Evolutionary conservation across 1,139 yeast genomes (phyloP), one percentile per base, ranked within the genome.

Genomic region (Blastobotrys serpentis): DNA sequence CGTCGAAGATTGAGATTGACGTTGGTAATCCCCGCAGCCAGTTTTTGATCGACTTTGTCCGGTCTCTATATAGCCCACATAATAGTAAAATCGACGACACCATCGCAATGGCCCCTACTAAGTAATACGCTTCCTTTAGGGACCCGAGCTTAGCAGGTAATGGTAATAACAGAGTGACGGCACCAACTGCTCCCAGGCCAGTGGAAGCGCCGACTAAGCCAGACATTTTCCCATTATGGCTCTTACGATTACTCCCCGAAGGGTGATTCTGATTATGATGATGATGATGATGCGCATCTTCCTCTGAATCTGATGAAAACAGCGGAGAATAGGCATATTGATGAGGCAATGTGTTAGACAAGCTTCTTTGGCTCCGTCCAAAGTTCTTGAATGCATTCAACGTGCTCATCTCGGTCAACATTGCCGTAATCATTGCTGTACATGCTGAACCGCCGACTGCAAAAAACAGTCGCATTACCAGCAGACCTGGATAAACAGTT

Each of bases 161-260:
- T 60, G 90, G 86, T 66, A 66, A 88, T 84, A 67, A 80, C 77
- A 65, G 76, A 73, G 61, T 87, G 82, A 63, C 90, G 79, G 64
- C 80, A 52, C 63, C 49, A 49, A 52, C 74, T 0, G 90, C 92
- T 34, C 92, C 92, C 10, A 81, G 58, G 0, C 90, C 90, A 10
- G 86, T 73, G 43, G 77, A 69, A 2, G 82, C 63, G 0, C 90
- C 90, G 43, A 84, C 75, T 37, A 81, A 58, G 0, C 87, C 84
- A 0, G 85, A 75, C 49, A 75, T 68, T 55, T 74, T 77, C 1
- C 87, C 87, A 56, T 76, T 79, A 49, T 69, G 48, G 33, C 14
- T 29, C 40, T 18, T 36, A 4, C 22, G 40, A 3, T 13, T 25
- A 36, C 10, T 19, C 25, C 4, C 22, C 11, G 23, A n/a, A 7